Conservation (phyloP, 1,284 basidiomycete species). For the Tranzscheliella williamsii region DNA sequence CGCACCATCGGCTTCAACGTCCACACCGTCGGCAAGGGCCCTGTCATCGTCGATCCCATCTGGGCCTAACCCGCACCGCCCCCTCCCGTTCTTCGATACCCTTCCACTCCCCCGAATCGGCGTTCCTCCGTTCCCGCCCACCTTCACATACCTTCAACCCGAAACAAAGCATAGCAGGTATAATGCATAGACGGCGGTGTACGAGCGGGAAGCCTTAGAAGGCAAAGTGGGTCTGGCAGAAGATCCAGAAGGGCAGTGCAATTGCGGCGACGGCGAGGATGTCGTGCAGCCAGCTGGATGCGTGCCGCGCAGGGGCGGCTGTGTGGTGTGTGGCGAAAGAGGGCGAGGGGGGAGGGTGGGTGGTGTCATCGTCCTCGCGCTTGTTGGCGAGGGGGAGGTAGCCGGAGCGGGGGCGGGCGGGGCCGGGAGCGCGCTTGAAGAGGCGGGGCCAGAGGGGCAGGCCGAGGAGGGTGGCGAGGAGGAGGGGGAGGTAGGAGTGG, state of each 20-base stretch:
- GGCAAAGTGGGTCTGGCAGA: slow-evolving; percentile 31
- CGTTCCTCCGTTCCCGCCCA: too few relatives aligned
- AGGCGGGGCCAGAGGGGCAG: slow-evolving; percentile 12
- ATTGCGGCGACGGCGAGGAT: slow-evolving; percentile 22
- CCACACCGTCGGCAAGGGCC: slow-evolving; percentile 61
- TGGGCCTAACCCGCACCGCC: slow-evolving; percentile 48
- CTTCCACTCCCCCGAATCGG: background rate
- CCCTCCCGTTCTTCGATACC: slow-evolving; percentile 11
- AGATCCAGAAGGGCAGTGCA: slow-evolving; percentile 33
- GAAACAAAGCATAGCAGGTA: too few relatives aligned
- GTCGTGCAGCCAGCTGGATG: slow-evolving; percentile 11
- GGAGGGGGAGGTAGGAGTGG: slow-evolving; percentile 29
- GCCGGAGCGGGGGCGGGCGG: background rate
- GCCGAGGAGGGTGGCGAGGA: slow-evolving; percentile 11
- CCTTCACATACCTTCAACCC: too few relatives aligned
- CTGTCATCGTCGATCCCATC: slow-evolving; percentile 54
- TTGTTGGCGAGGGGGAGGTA: slow-evolving; percentile 14
- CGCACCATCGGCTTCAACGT: slow-evolving; percentile 91
- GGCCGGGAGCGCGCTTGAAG: background rate
- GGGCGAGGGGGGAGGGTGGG: background rate
- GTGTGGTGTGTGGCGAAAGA: too few relatives aligned
- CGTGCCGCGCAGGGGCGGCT: background rate
- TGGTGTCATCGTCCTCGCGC: slow-evolving; percentile 17
- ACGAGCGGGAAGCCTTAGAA: slow-evolving; percentile 10
- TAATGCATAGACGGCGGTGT: too few relatives aligned